A percentile compares a stretch with the other conserved stretches of the same genome.
Evolutionary conservation across 345 rosid species (phyloP).

Genomic region (Populus davidiana): DNA sequence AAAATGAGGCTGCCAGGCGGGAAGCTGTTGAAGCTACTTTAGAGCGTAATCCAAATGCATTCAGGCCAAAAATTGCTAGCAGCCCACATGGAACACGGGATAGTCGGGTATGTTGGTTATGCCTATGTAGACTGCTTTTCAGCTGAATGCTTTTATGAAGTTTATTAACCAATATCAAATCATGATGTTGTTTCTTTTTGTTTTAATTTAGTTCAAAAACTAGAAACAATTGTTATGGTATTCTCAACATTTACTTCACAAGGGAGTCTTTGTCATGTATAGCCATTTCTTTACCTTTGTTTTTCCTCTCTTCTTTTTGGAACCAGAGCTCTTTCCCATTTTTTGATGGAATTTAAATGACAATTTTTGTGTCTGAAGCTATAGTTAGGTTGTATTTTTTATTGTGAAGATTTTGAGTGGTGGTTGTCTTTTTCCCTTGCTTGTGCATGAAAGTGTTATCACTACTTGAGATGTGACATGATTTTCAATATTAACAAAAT

Average conservation of each 20-base stretch:
- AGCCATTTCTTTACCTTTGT: neutral
- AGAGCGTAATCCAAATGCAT: slow-evolving; percentile 96
- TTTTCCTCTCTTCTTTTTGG: neutral
- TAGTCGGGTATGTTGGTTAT: slow-evolving; percentile 51
- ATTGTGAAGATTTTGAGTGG: neutral
- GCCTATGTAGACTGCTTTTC: neutral
- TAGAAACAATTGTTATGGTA: neutral
- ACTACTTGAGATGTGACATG: neutral
- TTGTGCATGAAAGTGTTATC: neutral
- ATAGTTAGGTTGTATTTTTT: neutral
- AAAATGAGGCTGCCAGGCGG: slow-evolving; percentile 80
- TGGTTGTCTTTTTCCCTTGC: neutral
- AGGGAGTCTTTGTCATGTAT: neutral
- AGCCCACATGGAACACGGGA: slow-evolving; percentile 84
- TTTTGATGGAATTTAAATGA: neutral
- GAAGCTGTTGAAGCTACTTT: slow-evolving; percentile 94
- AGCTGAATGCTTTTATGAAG: neutral
- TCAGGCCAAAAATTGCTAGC: slow-evolving; percentile 95
- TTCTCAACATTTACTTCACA: neutral
- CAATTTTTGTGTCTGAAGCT: neutral
- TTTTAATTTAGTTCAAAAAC: no score
- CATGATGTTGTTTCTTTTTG: neutral
- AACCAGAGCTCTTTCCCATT: neutral
- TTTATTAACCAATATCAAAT: neutral
- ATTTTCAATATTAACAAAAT: neutral